A percentile compares a stretch with the other conserved stretches of the same genome.
phyloP scores from a whole-genome alignment of 2,329 filamentous ascomycete species.

The Cercospora citrullina region DNA sequence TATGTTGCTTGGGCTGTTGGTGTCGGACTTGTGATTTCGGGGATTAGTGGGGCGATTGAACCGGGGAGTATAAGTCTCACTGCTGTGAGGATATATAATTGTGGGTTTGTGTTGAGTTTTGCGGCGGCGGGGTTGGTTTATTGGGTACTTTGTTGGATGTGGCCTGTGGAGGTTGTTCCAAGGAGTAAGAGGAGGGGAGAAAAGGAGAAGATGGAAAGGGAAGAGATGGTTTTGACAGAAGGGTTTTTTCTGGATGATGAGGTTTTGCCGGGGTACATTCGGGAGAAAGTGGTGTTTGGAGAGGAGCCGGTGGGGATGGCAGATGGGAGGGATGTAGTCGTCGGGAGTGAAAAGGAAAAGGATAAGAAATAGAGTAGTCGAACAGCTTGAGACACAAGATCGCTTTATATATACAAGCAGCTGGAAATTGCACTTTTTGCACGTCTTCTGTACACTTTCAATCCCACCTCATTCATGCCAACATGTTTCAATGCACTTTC shows the following conservation, averaged over 20 bases:
- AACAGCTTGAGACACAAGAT: too few species aligned
- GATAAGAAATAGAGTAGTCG: too few species aligned
- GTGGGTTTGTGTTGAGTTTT: conserved; percentile 28
- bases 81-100: conserved; percentile 29
- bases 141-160: conserved; percentile 21
- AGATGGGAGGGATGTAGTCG: neutral
- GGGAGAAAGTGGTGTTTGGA: conserved; percentile 21
- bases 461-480: too few species aligned
- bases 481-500: too few species aligned
- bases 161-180: conserved; percentile 28
- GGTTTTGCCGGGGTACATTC: conserved; percentile 24
- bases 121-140: conserved; percentile 22
- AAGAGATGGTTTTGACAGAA: conserved; percentile 28
- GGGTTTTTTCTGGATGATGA: conserved; percentile 29
- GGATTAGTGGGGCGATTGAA: conserved; percentile 23
- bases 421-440: too few species aligned
- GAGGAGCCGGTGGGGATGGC: conserved; percentile 14
- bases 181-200: neutral
- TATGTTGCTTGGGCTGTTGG: conserved; percentile 27
- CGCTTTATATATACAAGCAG: too few species aligned
- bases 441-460: too few species aligned
- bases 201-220: conserved; percentile 23
- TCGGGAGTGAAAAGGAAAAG: neutral
- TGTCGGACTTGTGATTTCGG: conserved; percentile 28
- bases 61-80: conserved; percentile 25